Conservation (phyloP, 768 basidiomycete genomes). For the Pholiota microspora region DNA sequence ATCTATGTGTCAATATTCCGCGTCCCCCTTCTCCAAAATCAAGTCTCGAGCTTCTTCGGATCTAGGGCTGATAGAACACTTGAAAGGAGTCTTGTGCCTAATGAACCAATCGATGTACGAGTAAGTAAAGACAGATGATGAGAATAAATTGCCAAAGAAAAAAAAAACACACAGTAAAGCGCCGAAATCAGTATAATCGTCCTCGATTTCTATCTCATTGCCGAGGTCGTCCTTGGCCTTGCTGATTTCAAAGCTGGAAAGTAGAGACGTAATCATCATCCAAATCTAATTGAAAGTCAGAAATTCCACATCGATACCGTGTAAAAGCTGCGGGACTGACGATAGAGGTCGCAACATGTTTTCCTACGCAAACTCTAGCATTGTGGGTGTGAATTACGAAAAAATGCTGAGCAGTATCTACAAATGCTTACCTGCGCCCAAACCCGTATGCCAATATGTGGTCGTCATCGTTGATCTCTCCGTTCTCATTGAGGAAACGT, state of each 20-base stretch:
- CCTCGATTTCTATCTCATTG: constrained; percentile 4
- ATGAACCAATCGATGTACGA: too few species aligned
- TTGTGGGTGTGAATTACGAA: not conserved
- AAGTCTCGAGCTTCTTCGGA: not conserved
- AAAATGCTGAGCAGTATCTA: not conserved
- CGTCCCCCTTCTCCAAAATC: not conserved
- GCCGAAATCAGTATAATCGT: constrained; percentile 1
- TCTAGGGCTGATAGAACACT: constrained; percentile 1
- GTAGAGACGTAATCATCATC: constrained; percentile 5
- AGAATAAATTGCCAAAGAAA: not conserved
- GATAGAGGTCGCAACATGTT: not conserved
- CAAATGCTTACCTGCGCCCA: constrained; percentile 9
- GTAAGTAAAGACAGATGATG: too few species aligned
- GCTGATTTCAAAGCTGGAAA: not conserved
- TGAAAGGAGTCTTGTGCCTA: constrained; percentile 4
- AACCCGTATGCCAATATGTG: constrained; percentile 11
- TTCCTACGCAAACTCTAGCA: constrained; percentile 3
- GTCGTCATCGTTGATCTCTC: constrained; percentile 9
- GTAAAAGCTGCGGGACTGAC: not conserved
- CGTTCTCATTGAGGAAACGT: constrained; percentile 16
- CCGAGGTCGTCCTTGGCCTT: not conserved
- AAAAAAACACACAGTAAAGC: not conserved
- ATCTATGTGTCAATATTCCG: too few species aligned
- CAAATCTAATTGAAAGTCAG: not conserved
- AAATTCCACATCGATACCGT: not conserved